A percentile compares a stretch with the other conserved stretches of the same genome.
These are phyloP conservation scores for Prunus persica DNA, from an alignment of 306 rosid species.

Conservation along the genomic window Prunus_persica_NCBIv2 NC_034013.1:11939501-11940000, in stretches of 20 bases:
- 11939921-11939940: conserved; percentile 64
- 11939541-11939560: background rate
- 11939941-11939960: conserved; percentile 64
- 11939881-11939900: conserved; percentile 36
- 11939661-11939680: conserved; percentile 59
- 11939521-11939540: background rate
- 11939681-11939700: conserved; percentile 71
- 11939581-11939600: background rate
- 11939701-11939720: conserved; percentile 43
- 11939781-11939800: conserved; percentile 34
- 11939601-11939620: background rate
- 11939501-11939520: background rate
- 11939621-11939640: background rate
- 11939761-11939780: conserved; percentile 16
- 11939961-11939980: conserved; percentile 57
- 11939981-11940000: conserved; percentile 48
- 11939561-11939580: background rate
- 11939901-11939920: conserved; percentile 55
- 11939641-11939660: conserved; percentile 20
- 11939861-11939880: conserved; percentile 48
- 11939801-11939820: conserved; percentile 47
- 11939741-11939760: conserved; percentile 7
- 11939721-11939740: conserved; percentile 11
- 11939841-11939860: conserved; percentile 65
- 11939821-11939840: conserved; percentile 62